Conservation (phyloP, 345 rosid species). For the Hibiscus tridactylites region DNA sequence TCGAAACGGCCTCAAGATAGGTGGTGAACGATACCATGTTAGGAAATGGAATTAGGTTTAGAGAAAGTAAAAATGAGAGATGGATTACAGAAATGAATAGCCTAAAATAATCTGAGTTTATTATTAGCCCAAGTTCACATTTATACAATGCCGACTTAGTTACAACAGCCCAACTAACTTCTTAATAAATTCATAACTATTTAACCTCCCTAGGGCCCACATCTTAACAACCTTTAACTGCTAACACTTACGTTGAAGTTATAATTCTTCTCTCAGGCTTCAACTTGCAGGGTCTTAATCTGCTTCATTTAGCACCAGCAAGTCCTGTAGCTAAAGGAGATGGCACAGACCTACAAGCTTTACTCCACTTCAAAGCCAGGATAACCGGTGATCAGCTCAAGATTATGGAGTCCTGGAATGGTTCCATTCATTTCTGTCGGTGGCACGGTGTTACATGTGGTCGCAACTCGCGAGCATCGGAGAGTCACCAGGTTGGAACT, state of each 20-base stretch:
- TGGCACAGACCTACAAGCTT: not conserved
- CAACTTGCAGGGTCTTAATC: not conserved
- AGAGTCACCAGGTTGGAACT: not conserved
- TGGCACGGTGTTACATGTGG: not conserved
- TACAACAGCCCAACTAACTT: too few relatives aligned
- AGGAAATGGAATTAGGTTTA: too few relatives aligned
- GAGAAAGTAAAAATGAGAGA: too few relatives aligned
- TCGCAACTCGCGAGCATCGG: not conserved
- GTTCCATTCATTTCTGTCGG: not conserved
- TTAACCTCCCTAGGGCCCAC: too few relatives aligned
- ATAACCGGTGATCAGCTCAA: not conserved
- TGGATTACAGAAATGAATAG: too few relatives aligned
- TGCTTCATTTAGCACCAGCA: not conserved
- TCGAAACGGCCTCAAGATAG: too few relatives aligned
- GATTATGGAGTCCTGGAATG: not conserved
- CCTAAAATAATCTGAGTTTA: too few relatives aligned
- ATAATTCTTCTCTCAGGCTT: not conserved
- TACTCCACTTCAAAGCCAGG: not conserved
- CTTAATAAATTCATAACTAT: too few relatives aligned
- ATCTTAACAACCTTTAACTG: too few relatives aligned
- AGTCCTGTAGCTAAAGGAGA: not conserved
- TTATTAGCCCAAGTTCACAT: too few relatives aligned
- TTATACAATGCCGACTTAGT: too few relatives aligned
- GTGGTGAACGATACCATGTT: too few relatives aligned
- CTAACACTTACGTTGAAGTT: not conserved